phyloP scores from a whole-genome alignment of 208 protist species.

The Wallacemonas sp. region DNA sequence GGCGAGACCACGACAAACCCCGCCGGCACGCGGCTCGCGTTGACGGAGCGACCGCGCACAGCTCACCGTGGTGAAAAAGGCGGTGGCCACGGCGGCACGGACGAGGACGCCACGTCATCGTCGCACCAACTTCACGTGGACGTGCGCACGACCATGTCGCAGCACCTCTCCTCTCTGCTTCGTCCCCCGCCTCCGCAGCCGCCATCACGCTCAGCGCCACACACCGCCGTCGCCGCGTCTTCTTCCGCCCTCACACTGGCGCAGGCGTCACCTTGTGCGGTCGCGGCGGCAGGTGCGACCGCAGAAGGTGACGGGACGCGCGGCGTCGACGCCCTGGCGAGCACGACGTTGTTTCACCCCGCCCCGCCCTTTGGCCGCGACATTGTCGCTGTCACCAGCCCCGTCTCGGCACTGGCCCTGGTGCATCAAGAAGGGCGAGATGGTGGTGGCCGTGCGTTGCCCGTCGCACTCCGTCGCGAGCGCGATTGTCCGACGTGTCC shows the following conservation, averaged over 20 bases:
- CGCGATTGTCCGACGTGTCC: slow-evolving; percentile 1
- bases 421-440: slow-evolving; percentile 4
- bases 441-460: neutral
- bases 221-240: neutral
- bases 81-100: too few species aligned
- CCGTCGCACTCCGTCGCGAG: neutral
- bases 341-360: neutral
- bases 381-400: slow-evolving; percentile 1
- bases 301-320: neutral
- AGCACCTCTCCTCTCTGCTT: slow-evolving; percentile 10
- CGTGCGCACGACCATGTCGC: slow-evolving; percentile 10
- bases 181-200: neutral
- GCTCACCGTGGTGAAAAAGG: too few species aligned
- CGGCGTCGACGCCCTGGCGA: neutral
- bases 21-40: neutral
- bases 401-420: neutral
- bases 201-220: too few species aligned
- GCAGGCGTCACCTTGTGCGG: too few species aligned
- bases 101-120: too few species aligned
- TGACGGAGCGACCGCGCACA: neutral
- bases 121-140: slow-evolving; percentile 10
- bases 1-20: too few species aligned
- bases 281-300: neutral
- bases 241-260: neutral
- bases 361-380: slow-evolving; percentile 7